phyloP scores from a whole-genome alignment of 2,329 filamentous ascomycete species.

The Ophiostoma ulmi region DNA sequence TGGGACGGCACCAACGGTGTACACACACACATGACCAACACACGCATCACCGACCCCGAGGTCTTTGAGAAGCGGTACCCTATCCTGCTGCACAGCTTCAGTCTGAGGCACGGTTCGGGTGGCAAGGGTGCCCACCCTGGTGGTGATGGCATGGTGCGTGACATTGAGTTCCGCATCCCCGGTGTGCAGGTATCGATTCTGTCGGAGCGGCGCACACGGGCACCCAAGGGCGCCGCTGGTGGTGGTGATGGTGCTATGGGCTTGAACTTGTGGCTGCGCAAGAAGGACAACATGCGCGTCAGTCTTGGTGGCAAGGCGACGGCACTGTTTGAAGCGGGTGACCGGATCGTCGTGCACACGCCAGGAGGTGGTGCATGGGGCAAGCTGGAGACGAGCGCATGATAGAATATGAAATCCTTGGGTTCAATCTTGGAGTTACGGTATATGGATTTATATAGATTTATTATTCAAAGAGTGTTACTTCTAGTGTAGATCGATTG shows the following conservation, averaged over 20 bases:
- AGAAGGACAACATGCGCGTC: constrained; percentile 34
- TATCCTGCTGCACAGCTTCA: constrained; percentile 34
- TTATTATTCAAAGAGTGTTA: neutral
- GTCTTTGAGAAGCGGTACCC: constrained; percentile 37
- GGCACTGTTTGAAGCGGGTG: constrained; percentile 51
- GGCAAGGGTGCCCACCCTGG: constrained; percentile 33
- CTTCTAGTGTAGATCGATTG: neutral
- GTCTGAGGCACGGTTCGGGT: constrained; percentile 32
- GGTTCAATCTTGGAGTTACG: neutral
- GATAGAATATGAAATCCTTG: neutral
- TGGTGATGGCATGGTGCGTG: constrained; percentile 35
- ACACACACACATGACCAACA: constrained; percentile 35
- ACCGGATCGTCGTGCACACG: constrained; percentile 56
- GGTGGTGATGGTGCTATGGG: constrained; percentile 30
- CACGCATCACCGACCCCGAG: constrained; percentile 34
- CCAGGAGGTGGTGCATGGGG: constrained; percentile 62
- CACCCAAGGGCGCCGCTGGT: constrained; percentile 36
- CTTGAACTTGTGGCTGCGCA: constrained; percentile 27
- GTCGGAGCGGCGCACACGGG: constrained; percentile 35
- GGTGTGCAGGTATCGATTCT: constrained; percentile 35
- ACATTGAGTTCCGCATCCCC: constrained; percentile 35
- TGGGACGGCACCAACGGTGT: constrained; percentile 33
- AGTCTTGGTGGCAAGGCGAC: constrained; percentile 58
- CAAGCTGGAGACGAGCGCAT: constrained; percentile 8
- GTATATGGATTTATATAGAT: neutral